Evolutionary conservation across 2,329 filamentous ascomycete genomes (phyloP).

Genomic region (Fusarium musae): DNA sequence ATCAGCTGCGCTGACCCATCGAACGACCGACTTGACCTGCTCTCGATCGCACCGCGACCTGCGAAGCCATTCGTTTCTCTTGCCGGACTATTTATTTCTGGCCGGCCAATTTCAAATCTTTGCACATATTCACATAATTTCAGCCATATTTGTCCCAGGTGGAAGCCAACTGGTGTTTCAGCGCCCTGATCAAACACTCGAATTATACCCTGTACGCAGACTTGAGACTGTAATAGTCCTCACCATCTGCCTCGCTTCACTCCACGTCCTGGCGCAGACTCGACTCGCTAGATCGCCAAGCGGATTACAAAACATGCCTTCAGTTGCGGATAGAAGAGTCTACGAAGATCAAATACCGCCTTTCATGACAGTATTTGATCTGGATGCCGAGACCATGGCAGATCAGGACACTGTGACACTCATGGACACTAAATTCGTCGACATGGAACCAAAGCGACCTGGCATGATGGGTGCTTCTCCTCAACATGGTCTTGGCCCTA

Average conservation of each 20-base stretch:
- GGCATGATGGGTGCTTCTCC: conserved; percentile 51
- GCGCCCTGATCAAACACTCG: conserved; percentile 7
- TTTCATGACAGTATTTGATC: conserved; percentile 80
- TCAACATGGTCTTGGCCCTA: conserved; percentile 53
- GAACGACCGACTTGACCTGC: conserved; percentile 38
- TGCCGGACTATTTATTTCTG: conserved; percentile 12
- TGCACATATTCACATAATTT: conserved; percentile 38
- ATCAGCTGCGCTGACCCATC: conserved; percentile 47
- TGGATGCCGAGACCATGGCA: conserved; percentile 67
- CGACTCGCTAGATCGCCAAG: not conserved
- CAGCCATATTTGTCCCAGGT: conserved; percentile 34
- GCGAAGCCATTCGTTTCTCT: conserved; percentile 41
- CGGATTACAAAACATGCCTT: conserved; percentile 63
- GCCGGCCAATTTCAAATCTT: conserved; percentile 26
- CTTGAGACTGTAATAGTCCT: conserved; percentile 8
- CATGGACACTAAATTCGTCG: conserved; percentile 64
- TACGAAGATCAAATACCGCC: conserved; percentile 79
- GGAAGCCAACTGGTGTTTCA: conserved; percentile 35
- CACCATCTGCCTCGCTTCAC: not conserved
- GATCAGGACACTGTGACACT: conserved; percentile 65
- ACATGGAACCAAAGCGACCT: conserved; percentile 56
- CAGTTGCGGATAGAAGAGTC: conserved; percentile 68
- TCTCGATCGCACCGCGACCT: conserved; percentile 33
- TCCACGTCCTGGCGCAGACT: conserved; percentile 3
- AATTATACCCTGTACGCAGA: conserved; percentile 7